Base-by-base conservation (phyloP, 2,329 filamentous ascomycete species). In the Apiospora pterosperma region DNA sequence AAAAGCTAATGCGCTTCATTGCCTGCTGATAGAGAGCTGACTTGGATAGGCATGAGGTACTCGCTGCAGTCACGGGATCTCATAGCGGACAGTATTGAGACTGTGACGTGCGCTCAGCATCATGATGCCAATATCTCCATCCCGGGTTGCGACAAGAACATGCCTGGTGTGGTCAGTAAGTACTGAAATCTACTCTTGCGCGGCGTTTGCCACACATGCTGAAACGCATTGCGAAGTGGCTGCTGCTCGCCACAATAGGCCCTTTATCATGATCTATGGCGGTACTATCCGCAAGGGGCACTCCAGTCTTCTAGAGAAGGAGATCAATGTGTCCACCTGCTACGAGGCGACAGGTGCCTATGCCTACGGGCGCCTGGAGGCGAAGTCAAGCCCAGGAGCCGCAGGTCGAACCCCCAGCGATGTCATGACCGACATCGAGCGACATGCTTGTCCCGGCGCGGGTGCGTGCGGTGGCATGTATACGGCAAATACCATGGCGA, bases 91-190 rank as follows among this genome's bases (percentile, higher is more conserved):
- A 96, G 92, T 67, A 97, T 99, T 74, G 96, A 99, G 85, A 98
- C 96, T 5, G 96, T 99, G 73, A 99, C 98, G 94, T 91, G 93
- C 70, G 96, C 93, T 19, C 96, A 99, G 81, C 98, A 94, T 93
- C 98, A 99, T 77, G 96, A 99, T 78, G 95, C 89, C 71, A 98
- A 98, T 79, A 91, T 99, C 76, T 97, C 93, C 62, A 91, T 99
- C 73, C 96, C 96, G 16, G 96, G 96, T 60, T 99, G 96, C 80
- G 96, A 99, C 86, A 99, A 99, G 88, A 99, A 99, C 82, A 98
- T 99, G 96, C 93, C 93, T 1, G 92, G 92, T 78, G 92, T 96
- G 14, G 81, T 93, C 72, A 96, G 48, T 55, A 55, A 55, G 48
- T 55, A 4, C 28, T 34, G 28, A 10, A 11, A 10, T 2, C 3